Base-by-base conservation (phyloP, 108 stramenopile genomes). In the Stephanodiscus minutulus region DNA sequence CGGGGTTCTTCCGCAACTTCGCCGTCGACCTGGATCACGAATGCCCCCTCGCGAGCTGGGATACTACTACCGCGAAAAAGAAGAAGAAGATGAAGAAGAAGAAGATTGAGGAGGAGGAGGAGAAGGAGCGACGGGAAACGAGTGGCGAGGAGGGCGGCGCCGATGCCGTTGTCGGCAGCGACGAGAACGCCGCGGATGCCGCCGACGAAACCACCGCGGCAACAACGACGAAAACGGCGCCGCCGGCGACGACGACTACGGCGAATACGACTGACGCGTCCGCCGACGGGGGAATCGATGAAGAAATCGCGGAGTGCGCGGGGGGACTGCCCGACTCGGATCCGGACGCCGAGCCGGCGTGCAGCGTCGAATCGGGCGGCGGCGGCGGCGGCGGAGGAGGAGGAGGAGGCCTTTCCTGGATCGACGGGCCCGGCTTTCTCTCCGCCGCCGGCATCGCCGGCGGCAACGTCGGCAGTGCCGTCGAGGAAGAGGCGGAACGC, bases 1-100 rank as follows among this genome's bases (percentile, higher is more conserved):
- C 86, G 27, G 64, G 73, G 25, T 95, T 92, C 79, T 95, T 95
- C 70, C 83, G 84, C 20, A 82, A 70, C 60, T 92, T 92, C 84
- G 87, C 84, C 0, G 94, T 95, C 3, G 94, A 95, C 83, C 79
- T 95, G 66, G 84, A 89, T 64, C 69, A 74, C 46, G 81, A 71
- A 18, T 95, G 94, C 82, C 92, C 92, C 3, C 61, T 93, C 61
- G 29, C 70, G 11, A 41, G 71, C 3, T 89, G 84, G 87, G 71
- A 66, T 47, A 47, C 20, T 1, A 22, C 18, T 7, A 43, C 13
- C 18, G 69, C 78, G 63, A 73, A 69, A 41, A 64, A 60, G 33
- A 58, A 44, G 35, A 50, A 35, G 17, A 74, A 50, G 31, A 7
- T 3, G 33, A 35, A 25, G 1, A 39, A 53, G 20, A 53, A 31